These are phyloP conservation scores for Wickerhamiella lipophila DNA, from an alignment of 805 yeast species.

Conservation along the genomic window DNA sequence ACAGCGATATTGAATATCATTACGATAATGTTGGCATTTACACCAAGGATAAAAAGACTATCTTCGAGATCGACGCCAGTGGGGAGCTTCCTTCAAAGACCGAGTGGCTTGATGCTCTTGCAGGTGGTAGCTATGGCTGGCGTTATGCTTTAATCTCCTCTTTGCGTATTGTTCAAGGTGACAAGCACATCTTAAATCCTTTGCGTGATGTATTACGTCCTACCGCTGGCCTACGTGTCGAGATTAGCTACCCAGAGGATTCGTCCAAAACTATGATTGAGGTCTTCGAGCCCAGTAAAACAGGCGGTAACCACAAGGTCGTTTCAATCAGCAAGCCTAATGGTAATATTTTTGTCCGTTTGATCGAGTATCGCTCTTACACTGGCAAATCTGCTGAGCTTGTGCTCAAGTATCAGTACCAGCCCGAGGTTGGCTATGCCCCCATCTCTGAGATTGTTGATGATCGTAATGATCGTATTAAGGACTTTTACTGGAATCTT, in stretches of 20 bases:
- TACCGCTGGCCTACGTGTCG: constrained; percentile 46
- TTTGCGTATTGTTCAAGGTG: constrained; percentile 72
- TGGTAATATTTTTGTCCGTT: constrained; percentile 48
- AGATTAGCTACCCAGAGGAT: constrained; percentile 41
- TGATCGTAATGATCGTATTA: constrained; percentile 84
- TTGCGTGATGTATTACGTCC: constrained; percentile 73
- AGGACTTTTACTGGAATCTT: constrained; percentile 91
- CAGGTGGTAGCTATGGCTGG: constrained; percentile 75
- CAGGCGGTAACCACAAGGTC: constrained; percentile 41
- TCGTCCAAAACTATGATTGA: constrained; percentile 47
- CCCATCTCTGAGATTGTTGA: constrained; percentile 85
- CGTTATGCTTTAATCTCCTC: constrained; percentile 78
- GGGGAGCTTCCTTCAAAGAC: constrained; percentile 29
- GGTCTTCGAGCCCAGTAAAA: constrained; percentile 41
- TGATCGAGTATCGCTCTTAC: constrained; percentile 81
- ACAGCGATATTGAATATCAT: constrained; percentile 27
- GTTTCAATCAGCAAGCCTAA: constrained; percentile 33
- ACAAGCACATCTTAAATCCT: constrained; percentile 67
- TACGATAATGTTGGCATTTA: constrained; percentile 22
- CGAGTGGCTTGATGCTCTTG: constrained; percentile 68
- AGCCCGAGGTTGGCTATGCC: constrained; percentile 84
- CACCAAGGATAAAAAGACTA: constrained; percentile 16
- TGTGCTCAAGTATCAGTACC: constrained; percentile 64
- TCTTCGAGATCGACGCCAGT: constrained; percentile 30
- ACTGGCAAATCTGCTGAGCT: constrained; percentile 63